phyloP scores from a whole-genome alignment of 371 early-diverging fungal species.

The Rhizopus stolonifer region DNA sequence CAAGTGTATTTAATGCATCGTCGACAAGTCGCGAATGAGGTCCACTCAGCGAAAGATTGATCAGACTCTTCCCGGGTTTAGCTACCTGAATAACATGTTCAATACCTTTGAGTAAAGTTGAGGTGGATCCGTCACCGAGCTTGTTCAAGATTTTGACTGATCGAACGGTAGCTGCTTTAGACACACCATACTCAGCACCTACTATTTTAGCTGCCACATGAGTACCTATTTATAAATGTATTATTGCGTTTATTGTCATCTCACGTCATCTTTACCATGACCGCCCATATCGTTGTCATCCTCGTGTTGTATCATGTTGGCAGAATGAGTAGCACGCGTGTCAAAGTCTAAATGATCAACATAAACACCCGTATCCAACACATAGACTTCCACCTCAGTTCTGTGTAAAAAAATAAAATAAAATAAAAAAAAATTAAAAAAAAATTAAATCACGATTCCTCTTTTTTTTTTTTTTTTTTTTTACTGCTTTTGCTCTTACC shows the following conservation, averaged over 20 bases:
- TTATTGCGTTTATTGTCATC: conserved; percentile 45
- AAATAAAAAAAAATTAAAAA: too few relatives aligned
- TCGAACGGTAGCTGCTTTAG: conserved; percentile 69
- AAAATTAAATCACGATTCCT: too few relatives aligned
- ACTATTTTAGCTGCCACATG: conserved; percentile 78
- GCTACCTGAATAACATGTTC: conserved; percentile 38
- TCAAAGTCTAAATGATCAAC: conserved; percentile 73
- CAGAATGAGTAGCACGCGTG: conserved; percentile 67
- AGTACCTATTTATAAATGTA: conserved; percentile 54
- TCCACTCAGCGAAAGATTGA: conserved; percentile 65
- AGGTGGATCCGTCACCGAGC: conserved; percentile 55
- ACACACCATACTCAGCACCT: conserved; percentile 71
- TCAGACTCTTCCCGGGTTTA: conserved; percentile 27
- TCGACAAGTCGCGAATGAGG: conserved; percentile 33
- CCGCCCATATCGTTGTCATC: conserved; percentile 67
- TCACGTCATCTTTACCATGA: conserved; percentile 58
- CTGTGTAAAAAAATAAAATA: conserved; percentile 20
- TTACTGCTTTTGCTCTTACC: conserved; percentile 22
- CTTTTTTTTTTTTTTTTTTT: not conserved
- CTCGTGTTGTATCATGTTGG: conserved; percentile 47
- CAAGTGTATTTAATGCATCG: conserved; percentile 43
- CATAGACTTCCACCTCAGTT: conserved; percentile 62
- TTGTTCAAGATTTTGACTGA: conserved; percentile 69
- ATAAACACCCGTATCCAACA: conserved; percentile 78
- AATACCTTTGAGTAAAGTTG: conserved; percentile 65